phyloP scores from a whole-genome alignment of 2,329 filamentous ascomycete genomes.

The Diaporthe citri region DNA sequence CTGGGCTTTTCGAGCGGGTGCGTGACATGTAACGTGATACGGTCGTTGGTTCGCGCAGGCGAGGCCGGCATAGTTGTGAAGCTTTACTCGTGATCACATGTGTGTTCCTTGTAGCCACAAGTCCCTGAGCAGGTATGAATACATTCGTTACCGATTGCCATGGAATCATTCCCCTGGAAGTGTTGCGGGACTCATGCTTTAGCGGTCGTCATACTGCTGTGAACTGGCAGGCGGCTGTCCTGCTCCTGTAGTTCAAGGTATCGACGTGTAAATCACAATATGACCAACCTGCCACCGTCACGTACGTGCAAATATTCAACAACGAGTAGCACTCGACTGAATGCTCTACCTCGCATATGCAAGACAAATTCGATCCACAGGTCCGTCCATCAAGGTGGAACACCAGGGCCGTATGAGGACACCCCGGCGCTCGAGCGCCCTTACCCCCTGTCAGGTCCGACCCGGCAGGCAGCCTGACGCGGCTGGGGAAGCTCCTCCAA shows the following conservation, averaged over 20 bases:
- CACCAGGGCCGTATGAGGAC: not conserved
- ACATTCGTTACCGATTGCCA: not conserved
- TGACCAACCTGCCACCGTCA: not conserved
- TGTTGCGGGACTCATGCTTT: not conserved
- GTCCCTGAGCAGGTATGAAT: not conserved
- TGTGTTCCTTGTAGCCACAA: not conserved
- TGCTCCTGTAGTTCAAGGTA: not conserved
- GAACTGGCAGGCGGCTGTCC: not conserved
- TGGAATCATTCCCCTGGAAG: not conserved
- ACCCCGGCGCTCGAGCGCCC: not conserved
- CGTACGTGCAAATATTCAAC: not conserved
- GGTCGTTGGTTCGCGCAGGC: not conserved
- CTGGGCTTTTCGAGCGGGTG: not conserved
- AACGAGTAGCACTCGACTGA: not conserved
- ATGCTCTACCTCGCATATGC: not conserved
- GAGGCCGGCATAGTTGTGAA: not conserved
- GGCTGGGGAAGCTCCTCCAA: constrained; percentile 30
- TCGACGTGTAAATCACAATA: too few relatives aligned
- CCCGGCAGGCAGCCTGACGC: constrained; percentile 28
- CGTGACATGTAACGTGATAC: not conserved
- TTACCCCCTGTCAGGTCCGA: constrained; percentile 18
- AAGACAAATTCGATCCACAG: not conserved
- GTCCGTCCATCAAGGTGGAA: not conserved
- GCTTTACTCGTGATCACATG: not conserved
- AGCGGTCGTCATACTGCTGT: not conserved